Conservation (phyloP, 202 grass and related monocot species). For the Carex sylvatica region DNA sequence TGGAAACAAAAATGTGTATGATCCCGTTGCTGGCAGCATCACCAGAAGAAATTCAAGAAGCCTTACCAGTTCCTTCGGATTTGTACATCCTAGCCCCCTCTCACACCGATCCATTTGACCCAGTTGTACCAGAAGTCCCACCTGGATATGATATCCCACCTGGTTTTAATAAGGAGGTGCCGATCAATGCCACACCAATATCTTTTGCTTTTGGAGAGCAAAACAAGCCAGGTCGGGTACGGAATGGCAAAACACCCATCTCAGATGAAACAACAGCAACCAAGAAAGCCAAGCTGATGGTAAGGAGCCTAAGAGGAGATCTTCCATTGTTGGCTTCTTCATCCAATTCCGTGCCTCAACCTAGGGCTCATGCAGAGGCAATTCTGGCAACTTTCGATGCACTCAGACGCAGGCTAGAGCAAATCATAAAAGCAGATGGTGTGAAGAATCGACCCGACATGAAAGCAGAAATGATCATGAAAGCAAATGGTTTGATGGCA, state of each 20-base stretch:
- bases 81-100: not conserved
- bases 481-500: slow-evolving; percentile 45
- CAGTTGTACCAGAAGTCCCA: not conserved
- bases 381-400: slow-evolving; percentile 55
- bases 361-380: not conserved
- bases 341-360: not conserved
- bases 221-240: not conserved
- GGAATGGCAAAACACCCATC: not conserved
- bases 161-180: not conserved
- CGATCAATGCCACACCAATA: slow-evolving; percentile 13
- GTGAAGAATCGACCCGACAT: slow-evolving; percentile 37
- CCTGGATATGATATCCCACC: not conserved
- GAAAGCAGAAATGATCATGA: slow-evolving; percentile 60
- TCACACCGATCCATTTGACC: not conserved
- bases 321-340: not conserved
- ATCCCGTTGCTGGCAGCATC: not conserved
- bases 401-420: slow-evolving; percentile 45
- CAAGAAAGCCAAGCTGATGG: slow-evolving; percentile 33
- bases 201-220: not conserved
- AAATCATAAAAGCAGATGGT: slow-evolving; percentile 47
- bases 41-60: slow-evolving; percentile 2
- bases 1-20: not conserved
- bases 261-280: not conserved
- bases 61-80: not conserved
- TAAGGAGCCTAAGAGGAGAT: slow-evolving; percentile 20